Evolutionary conservation across 805 yeast species (phyloP).

Genomic region (Saccharomycopsis amapae): DNA sequence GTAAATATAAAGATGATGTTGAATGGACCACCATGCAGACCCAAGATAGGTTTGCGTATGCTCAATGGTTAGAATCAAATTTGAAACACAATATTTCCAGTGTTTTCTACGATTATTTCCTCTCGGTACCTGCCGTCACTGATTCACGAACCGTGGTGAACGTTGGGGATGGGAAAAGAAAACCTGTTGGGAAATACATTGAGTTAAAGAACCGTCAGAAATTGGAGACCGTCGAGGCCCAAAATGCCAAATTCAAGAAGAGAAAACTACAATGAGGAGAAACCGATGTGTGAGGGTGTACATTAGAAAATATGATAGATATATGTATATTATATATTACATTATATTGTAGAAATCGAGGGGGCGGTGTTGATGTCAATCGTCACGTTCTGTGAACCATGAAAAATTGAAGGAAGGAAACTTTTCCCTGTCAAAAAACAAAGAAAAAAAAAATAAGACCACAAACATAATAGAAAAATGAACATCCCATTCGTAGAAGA

Average conservation of each 20-base stretch:
- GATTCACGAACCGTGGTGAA: conserved; percentile 34
- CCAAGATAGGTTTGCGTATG: conserved; percentile 38
- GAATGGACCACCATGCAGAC: conserved; percentile 45
- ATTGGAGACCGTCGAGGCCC: conserved; percentile 60
- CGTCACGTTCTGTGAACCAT: too few relatives aligned
- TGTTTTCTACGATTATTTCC: conserved; percentile 35
- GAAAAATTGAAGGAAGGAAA: too few relatives aligned
- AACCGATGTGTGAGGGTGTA: too few relatives aligned
- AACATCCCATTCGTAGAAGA: too few relatives aligned
- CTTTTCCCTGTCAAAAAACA: too few relatives aligned
- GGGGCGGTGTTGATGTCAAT: too few relatives aligned
- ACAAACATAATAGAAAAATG: too few relatives aligned
- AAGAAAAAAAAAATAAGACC: too few relatives aligned
- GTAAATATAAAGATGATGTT: conserved; percentile 57
- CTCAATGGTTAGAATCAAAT: conserved; percentile 48
- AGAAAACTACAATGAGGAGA: conserved; percentile 24
- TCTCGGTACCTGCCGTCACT: background rate
- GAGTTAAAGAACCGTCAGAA: conserved; percentile 50
- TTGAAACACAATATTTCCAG: conserved; percentile 48
- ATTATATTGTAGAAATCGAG: too few relatives aligned
- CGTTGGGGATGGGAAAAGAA: conserved; percentile 72
- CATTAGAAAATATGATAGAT: too few relatives aligned
- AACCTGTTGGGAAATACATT: conserved; percentile 47
- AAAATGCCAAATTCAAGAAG: conserved; percentile 58
- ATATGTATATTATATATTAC: too few relatives aligned